These are phyloP conservation scores for Phlyctochytrium bullatum DNA, from an alignment of 192 early-diverging fungal genomes.

Conservation along the genomic window DNA sequence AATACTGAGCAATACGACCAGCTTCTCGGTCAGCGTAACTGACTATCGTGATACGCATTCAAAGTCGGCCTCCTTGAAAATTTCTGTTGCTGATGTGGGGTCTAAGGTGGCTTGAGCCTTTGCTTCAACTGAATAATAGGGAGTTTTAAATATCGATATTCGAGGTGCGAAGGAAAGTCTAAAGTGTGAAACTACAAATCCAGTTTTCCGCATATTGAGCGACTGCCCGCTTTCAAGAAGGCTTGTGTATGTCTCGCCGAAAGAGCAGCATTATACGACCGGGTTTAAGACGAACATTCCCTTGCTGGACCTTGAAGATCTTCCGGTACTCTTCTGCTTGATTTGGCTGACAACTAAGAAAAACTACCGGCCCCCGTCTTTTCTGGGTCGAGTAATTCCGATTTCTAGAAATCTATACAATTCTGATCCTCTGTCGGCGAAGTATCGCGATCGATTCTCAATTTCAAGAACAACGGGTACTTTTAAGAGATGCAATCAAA, in stretches of 20 bases:
- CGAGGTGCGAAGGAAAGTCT: too few species aligned
- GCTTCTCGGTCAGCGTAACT: too few species aligned
- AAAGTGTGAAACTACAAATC: too few species aligned
- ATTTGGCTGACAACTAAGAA: conserved; percentile 42
- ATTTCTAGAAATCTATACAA: conserved; percentile 22
- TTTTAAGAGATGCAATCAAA: conserved; percentile 19
- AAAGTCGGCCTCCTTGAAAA: too few species aligned
- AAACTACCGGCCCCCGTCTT: conserved; percentile 27
- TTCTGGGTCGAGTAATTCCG: conserved; percentile 19
- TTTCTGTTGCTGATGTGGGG: too few species aligned
- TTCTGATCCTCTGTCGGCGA: conserved; percentile 18
- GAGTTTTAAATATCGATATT: too few species aligned
- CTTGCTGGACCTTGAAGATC: conserved; percentile 9
- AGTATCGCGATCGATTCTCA: conserved; percentile 18
- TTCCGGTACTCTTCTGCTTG: conserved; percentile 36
- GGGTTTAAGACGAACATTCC: background rate
- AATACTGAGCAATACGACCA: too few species aligned
- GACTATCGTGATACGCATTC: too few species aligned
- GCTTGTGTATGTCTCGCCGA: background rate
- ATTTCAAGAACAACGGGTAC: conserved; percentile 21
- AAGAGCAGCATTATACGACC: background rate
- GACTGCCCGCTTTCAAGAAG: background rate
- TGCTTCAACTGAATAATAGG: too few species aligned
- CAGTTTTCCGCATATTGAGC: too few species aligned
- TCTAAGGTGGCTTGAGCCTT: too few species aligned